A percentile compares a stretch with the other conserved stretches of the same genome.
Conservation (phyloP, 345 rosid genomes). For the Syzygium aqueum region DNA sequence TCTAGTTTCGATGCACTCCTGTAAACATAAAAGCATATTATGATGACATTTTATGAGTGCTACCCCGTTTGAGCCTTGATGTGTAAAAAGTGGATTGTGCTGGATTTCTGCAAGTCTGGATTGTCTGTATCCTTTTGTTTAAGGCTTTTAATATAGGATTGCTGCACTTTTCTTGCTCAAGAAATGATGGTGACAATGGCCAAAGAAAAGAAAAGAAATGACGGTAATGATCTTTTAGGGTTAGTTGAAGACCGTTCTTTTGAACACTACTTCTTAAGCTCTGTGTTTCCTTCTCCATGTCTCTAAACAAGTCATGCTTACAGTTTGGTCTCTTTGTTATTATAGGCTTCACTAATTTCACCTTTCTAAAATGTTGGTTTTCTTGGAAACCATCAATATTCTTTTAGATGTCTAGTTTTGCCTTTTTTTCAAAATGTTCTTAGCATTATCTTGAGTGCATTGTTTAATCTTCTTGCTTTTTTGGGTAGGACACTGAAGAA, state of each 20-base stretch:
- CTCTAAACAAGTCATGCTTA: neutral
- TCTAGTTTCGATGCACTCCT: neutral
- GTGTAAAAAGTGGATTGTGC: neutral
- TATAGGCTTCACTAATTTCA: neutral
- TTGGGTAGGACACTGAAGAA: slow-evolving; percentile 47
- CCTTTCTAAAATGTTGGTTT: neutral
- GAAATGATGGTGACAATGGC: neutral
- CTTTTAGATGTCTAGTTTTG: neutral
- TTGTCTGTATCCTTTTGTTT: neutral
- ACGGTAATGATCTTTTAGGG: neutral
- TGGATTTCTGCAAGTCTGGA: neutral
- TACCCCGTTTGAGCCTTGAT: neutral
- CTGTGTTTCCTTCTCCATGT: neutral
- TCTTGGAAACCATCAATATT: neutral
- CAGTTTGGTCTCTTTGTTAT: neutral
- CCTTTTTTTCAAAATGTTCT: neutral
- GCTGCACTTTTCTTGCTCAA: neutral
- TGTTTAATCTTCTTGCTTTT: neutral
- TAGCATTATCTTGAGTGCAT: neutral
- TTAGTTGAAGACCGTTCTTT: neutral
- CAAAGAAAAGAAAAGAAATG: neutral
- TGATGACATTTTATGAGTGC: neutral
- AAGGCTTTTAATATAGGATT: neutral
- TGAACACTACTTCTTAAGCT: neutral
- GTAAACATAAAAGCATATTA: neutral